These are phyloP conservation scores for Xylaria sp. DNA, from an alignment of 2,329 filamentous ascomycete species.

Conservation along the genomic window DNA sequence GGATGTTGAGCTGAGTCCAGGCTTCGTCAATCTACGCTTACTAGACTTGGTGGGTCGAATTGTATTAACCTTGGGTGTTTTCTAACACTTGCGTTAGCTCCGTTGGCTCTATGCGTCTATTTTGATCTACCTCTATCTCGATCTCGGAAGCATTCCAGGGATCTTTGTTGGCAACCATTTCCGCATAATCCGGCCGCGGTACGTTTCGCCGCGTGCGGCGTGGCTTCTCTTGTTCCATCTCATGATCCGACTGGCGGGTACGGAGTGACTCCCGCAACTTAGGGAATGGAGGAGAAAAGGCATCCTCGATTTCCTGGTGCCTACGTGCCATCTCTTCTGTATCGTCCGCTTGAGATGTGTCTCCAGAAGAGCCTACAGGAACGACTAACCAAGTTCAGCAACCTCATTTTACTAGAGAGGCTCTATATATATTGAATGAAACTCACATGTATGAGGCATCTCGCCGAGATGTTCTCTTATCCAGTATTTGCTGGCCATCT, in stretches of 20 bases:
- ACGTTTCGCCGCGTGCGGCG: constrained; percentile 42
- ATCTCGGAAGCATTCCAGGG: constrained; percentile 39
- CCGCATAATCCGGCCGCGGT: constrained; percentile 45
- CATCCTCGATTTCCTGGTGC: constrained; percentile 38
- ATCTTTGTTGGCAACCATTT: constrained; percentile 44
- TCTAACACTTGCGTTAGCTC: constrained; percentile 30
- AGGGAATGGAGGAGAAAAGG: constrained; percentile 32
- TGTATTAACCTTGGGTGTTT: constrained; percentile 33
- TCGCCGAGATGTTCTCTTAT: constrained; percentile 44
- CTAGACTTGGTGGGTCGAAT: constrained; percentile 27
- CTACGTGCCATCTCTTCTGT: constrained; percentile 19
- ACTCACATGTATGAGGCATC: constrained; percentile 45
- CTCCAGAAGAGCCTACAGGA: constrained; percentile 33
- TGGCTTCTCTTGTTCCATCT: constrained; percentile 35
- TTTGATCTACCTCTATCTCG: constrained; percentile 39
- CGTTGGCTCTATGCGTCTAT: background rate
- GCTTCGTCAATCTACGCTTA: constrained; percentile 36
- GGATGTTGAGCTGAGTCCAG: constrained; percentile 13
- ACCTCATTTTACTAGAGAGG: background rate
- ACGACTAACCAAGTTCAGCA: constrained; percentile 37
- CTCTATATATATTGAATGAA: background rate
- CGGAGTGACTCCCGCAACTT: constrained; percentile 27
- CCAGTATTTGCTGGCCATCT: constrained; percentile 47
- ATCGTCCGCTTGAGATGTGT: constrained; percentile 24
- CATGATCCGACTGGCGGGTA: constrained; percentile 31